These are phyloP conservation scores for Arthonia radiata DNA, from an alignment of 495 filamentous ascomycete genomes.

Conservation along the genomic window DNA sequence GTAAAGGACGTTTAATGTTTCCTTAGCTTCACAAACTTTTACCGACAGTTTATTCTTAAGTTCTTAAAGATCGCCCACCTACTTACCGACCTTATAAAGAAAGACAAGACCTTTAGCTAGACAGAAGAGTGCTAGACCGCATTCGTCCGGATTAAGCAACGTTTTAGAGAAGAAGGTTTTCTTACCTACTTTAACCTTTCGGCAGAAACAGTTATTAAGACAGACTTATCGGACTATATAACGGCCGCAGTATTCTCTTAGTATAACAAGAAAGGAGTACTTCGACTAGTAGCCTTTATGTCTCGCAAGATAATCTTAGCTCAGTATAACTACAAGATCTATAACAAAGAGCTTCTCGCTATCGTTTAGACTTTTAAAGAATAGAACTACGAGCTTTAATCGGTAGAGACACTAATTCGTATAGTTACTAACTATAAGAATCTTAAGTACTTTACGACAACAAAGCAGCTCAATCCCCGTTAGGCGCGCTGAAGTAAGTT, in stretches of 20 bases:
- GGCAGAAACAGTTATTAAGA: constrained; percentile 6
- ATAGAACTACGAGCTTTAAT: constrained; percentile 10
- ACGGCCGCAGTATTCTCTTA: constrained; percentile 9
- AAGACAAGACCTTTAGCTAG: constrained; percentile 4
- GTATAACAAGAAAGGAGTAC: constrained; percentile 5
- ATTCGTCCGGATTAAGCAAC: constrained; percentile 21
- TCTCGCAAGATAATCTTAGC: constrained; percentile 8
- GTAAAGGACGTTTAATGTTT: constrained; percentile 10
- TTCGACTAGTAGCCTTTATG: constrained; percentile 10
- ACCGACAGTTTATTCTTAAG: constrained; percentile 10
- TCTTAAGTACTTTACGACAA: constrained; percentile 11
- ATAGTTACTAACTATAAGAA: constrained; percentile 13
- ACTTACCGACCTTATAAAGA: constrained; percentile 4
- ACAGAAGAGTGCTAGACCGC: constrained; percentile 22
- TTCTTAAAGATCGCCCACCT: constrained; percentile 6
- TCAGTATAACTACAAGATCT: constrained; percentile 12
- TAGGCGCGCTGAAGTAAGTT: too few relatives aligned
- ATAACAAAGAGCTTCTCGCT: constrained; percentile 16
- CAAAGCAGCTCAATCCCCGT: constrained; percentile 6
- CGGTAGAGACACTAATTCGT: constrained; percentile 6
- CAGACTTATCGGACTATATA: constrained; percentile 8
- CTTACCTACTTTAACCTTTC: constrained; percentile 9
- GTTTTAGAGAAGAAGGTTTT: constrained; percentile 15
- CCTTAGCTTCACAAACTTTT: constrained; percentile 16
- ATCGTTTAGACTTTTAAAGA: constrained; percentile 12